Percentiles rank a stretch among this genome's conserved stretches.
Evolutionary conservation across 148 eudicot species (phyloP).

Genomic region (Cornus florida): DNA sequence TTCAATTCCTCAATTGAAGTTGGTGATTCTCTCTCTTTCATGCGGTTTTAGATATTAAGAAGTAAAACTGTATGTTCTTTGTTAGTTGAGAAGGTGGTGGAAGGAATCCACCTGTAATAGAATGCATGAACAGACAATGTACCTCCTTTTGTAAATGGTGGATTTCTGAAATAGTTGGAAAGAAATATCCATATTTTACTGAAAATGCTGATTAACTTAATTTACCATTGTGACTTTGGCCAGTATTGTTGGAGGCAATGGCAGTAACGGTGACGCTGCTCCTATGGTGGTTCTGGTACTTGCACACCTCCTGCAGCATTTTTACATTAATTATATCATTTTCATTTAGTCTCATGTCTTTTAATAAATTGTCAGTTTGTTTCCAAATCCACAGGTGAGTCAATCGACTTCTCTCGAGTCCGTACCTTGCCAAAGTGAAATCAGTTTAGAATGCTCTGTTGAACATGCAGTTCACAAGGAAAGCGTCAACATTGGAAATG

Average conservation of each 20-base stretch:
- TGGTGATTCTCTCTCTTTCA: not conserved
- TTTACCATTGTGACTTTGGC: slow-evolving; percentile 18
- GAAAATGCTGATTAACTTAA: not conserved
- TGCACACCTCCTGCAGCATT: not conserved
- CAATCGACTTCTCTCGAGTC: slow-evolving; percentile 16
- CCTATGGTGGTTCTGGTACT: slow-evolving; percentile 36
- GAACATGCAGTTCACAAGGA: slow-evolving; percentile 12
- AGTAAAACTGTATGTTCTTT: not conserved
- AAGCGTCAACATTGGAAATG: slow-evolving; percentile 20
- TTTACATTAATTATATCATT: not conserved
- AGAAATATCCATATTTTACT: too few species aligned
- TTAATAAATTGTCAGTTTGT: not conserved
- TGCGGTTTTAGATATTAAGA: not conserved
- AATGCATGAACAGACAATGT: not conserved
- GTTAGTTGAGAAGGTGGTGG: not conserved
- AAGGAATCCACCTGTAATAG: not conserved
- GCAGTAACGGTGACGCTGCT: slow-evolving; percentile 15
- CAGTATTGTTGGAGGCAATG: slow-evolving; percentile 28
- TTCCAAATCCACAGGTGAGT: slow-evolving; percentile 26
- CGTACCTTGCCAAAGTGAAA: slow-evolving; percentile 14
- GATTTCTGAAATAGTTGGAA: not conserved
- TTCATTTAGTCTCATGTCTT: not conserved
- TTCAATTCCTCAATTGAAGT: not conserved
- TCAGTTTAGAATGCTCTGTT: slow-evolving; percentile 8
- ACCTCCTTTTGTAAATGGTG: not conserved